Conservation (phyloP, 352 stramenopile genomes). For the Globisporangium paddicum region DNA sequence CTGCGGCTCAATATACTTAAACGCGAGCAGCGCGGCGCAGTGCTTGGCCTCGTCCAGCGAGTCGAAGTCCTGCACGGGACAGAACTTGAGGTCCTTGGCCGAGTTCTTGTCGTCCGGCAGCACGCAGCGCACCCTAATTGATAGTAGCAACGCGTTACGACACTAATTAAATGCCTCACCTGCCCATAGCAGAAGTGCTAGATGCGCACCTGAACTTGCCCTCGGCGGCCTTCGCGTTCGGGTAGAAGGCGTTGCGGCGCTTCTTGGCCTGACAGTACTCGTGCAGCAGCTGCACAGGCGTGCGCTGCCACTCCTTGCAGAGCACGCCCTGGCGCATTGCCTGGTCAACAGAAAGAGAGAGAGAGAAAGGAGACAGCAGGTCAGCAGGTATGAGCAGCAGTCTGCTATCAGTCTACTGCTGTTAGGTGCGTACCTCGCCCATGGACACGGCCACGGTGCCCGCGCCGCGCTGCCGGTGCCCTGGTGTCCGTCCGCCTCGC, state of each 20-base stretch:
- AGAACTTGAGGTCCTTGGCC: conserved; percentile 93
- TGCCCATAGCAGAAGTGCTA: too few species aligned
- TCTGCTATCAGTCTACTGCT: not conserved
- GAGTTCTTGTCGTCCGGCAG: conserved; percentile 92
- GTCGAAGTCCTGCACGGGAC: conserved; percentile 78
- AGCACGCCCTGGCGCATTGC: conserved; percentile 75
- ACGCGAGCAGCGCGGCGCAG: conserved; percentile 89
- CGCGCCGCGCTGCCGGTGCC: conserved; percentile 84
- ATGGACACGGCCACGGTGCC: conserved; percentile 83
- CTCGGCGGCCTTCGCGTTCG: conserved; percentile 36
- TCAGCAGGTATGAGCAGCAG: not conserved
- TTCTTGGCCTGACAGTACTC: conserved; percentile 95
- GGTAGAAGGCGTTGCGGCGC: conserved; percentile 69
- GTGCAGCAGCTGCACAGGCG: conserved; percentile 91
- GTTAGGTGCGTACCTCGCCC: conserved; percentile 45
- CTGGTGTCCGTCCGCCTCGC: conserved; percentile 16
- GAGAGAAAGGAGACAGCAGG: not conserved
- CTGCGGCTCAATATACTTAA: conserved; percentile 92
- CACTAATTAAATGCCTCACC: not conserved
- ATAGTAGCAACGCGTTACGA: not conserved
- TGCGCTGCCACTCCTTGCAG: conserved; percentile 93
- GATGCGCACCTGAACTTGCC: conserved; percentile 26
- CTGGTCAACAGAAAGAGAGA: conserved; percentile 15
- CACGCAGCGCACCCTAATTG: conserved; percentile 65
- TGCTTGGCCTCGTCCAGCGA: conserved; percentile 90